phyloP scores from a whole-genome alignment of 495 filamentous ascomycete genomes.

The Talaromyces nanjingensis region DNA sequence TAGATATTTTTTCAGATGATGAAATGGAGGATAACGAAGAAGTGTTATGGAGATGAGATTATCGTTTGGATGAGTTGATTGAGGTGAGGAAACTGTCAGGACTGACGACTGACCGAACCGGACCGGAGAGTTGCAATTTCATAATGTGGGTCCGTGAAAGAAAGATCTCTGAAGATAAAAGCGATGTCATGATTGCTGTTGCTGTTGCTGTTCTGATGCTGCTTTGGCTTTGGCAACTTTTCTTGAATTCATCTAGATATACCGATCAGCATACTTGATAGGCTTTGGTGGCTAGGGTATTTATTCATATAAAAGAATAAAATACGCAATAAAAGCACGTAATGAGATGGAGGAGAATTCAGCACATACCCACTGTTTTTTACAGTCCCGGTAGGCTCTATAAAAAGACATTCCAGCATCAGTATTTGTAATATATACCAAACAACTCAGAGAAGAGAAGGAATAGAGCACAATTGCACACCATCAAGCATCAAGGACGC shows the following conservation, averaged over 20 bases:
- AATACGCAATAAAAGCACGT: background rate
- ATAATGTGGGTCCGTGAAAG: background rate
- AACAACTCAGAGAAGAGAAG: background rate
- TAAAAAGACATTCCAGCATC: background rate
- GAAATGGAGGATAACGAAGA: background rate
- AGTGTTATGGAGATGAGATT: background rate
- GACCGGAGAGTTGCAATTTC: background rate
- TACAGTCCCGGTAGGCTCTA: slow-evolving; percentile 90
- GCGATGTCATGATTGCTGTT: background rate
- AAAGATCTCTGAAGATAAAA: background rate
- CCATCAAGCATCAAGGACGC: background rate
- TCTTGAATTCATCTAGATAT: slow-evolving; percentile 24
- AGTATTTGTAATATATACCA: background rate
- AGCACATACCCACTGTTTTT: slow-evolving; percentile 78
- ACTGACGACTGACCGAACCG: background rate
- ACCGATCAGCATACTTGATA: background rate
- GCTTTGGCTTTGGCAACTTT: slow-evolving; percentile 9
- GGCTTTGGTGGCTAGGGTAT: background rate
- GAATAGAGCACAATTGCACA: background rate
- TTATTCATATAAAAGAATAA: background rate
- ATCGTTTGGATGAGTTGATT: background rate
- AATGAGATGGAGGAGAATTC: background rate
- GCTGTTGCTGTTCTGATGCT: background rate
- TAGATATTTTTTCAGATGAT: background rate
- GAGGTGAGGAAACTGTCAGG: background rate